Evolutionary conservation across 164 flowering plant genomes (phyloP).

Genomic region (Aristolochia fimbriata): DNA sequence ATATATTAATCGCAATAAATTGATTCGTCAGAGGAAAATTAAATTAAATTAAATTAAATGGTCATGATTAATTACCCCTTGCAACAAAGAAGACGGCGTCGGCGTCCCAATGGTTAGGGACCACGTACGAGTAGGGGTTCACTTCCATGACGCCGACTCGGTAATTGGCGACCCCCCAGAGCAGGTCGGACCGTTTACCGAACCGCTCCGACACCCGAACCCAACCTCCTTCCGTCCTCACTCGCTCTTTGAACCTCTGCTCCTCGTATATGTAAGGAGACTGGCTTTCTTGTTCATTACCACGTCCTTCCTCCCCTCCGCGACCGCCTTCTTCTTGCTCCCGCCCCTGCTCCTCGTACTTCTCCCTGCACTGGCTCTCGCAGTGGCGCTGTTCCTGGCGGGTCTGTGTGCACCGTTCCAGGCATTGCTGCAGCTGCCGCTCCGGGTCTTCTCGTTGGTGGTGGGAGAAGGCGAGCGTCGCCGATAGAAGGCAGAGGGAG

Average conservation of each 20-base stretch:
- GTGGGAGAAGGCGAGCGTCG: background rate
- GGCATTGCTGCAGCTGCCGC: background rate
- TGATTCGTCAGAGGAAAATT: background rate
- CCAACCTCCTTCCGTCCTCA: slow-evolving; percentile 7
- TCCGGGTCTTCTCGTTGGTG: background rate
- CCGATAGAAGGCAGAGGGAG: background rate
- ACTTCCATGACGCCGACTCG: slow-evolving; percentile 3
- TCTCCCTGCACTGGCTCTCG: background rate
- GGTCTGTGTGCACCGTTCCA: too few relatives aligned
- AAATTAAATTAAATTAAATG: background rate
- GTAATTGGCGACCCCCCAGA: slow-evolving; percentile 6
- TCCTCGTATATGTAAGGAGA: slow-evolving; percentile 5
- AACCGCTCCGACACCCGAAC: slow-evolving; percentile 1
- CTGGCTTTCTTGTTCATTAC: background rate
- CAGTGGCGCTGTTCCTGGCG: background rate
- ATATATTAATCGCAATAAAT: too few relatives aligned
- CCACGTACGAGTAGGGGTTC: slow-evolving; percentile 3
- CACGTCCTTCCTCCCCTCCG: background rate
- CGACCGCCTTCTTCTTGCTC: background rate
- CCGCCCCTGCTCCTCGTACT: slow-evolving; percentile 3
- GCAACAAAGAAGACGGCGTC: slow-evolving; percentile 2
- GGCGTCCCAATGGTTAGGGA: slow-evolving; percentile 11
- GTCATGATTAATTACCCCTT: background rate
- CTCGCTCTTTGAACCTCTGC: background rate
- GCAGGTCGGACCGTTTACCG: background rate